These are phyloP conservation scores for Porogramme epimiltina DNA, from an alignment of 1,284 basidiomycete species.

Conservation along the genomic window DNA sequence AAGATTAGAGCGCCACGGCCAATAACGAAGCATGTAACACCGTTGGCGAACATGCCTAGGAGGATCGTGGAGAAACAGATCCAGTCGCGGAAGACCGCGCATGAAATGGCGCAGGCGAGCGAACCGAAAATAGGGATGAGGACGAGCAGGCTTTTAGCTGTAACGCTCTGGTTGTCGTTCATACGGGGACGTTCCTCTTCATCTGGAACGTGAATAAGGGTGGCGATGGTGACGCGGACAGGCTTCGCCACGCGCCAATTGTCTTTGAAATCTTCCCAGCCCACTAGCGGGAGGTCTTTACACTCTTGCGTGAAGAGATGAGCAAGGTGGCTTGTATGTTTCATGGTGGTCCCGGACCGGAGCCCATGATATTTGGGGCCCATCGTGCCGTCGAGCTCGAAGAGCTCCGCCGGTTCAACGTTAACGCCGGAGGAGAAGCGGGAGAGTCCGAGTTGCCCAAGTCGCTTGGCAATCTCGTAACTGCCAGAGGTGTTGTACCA, in stretches of 20 bases:
- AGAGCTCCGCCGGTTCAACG: conserved; percentile 23
- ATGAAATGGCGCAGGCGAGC: conserved; percentile 4
- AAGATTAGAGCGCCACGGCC: conserved; percentile 13
- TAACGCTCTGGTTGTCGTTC: conserved; percentile 7
- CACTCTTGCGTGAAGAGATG: conserved; percentile 20
- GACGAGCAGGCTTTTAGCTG: conserved; percentile 7
- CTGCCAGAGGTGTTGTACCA: conserved; percentile 25
- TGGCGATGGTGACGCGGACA: conserved; percentile 16
- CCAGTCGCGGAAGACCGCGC: conserved; percentile 15
- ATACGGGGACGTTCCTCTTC: conserved; percentile 12
- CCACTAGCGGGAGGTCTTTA: conserved; percentile 7
- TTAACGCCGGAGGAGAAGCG: conserved; percentile 24
- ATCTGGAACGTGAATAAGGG: conserved; percentile 6
- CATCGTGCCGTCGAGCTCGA: conserved; percentile 19
- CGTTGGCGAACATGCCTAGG: conserved; percentile 16
- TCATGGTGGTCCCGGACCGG: conserved; percentile 20
- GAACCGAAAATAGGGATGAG: conserved; percentile 16
- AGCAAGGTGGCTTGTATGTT: conserved; percentile 20
- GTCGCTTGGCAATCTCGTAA: conserved; percentile 25
- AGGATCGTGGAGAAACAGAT: conserved; percentile 20
- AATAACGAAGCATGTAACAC: conserved; percentile 12
- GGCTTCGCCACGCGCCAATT: conserved; percentile 5
- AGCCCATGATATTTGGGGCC: conserved; percentile 21
- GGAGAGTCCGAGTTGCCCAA: conserved; percentile 18
- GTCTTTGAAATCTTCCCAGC: neutral